A percentile compares a stretch with the other conserved stretches of the same genome.
Conservation (phyloP, 257 asterid genomes). For the Nicotiana tabacum region DNA sequence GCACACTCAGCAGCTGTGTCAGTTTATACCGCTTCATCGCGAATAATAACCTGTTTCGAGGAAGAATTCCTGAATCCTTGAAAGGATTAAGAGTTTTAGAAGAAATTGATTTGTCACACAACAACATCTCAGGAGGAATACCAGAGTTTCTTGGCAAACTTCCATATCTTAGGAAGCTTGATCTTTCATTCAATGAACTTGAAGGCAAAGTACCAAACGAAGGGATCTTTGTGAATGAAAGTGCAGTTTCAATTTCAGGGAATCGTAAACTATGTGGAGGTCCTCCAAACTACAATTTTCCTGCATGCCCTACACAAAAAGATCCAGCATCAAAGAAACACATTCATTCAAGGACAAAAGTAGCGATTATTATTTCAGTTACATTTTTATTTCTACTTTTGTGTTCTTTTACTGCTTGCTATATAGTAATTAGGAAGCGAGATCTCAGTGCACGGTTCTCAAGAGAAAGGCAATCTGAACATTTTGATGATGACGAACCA, state of each 20-base stretch:
- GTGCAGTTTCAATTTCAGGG: slow-evolving; percentile 22
- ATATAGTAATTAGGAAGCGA: background rate
- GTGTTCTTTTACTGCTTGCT: slow-evolving; percentile 9
- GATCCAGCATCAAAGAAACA: background rate
- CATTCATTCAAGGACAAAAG: slow-evolving; percentile 4
- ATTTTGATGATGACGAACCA: background rate
- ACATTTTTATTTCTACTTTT: background rate
- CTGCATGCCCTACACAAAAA: slow-evolving; percentile 7
- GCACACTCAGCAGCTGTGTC: slow-evolving; percentile 2
- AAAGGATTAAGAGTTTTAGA: slow-evolving; percentile 9
- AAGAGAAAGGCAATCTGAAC: background rate
- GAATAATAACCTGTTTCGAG: slow-evolving; percentile 10
- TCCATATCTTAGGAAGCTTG: slow-evolving; percentile 23
- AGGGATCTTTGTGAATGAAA: slow-evolving; percentile 29
- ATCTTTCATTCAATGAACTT: slow-evolving; percentile 34
- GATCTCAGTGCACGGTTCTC: slow-evolving; percentile 5
- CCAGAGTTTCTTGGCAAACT: slow-evolving; percentile 13
- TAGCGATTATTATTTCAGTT: background rate
- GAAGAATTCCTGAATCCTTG: slow-evolving; percentile 22
- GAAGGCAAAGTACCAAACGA: slow-evolving; percentile 30
- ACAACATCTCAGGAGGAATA: slow-evolving; percentile 19
- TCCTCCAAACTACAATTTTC: slow-evolving; percentile 14
- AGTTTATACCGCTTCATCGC: slow-evolving; percentile 13
- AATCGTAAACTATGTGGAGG: slow-evolving; percentile 31
- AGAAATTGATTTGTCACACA: slow-evolving; percentile 13